Conservation (phyloP, 192 early-diverging fungal genomes). For the Mortierella claussenii region DNA sequence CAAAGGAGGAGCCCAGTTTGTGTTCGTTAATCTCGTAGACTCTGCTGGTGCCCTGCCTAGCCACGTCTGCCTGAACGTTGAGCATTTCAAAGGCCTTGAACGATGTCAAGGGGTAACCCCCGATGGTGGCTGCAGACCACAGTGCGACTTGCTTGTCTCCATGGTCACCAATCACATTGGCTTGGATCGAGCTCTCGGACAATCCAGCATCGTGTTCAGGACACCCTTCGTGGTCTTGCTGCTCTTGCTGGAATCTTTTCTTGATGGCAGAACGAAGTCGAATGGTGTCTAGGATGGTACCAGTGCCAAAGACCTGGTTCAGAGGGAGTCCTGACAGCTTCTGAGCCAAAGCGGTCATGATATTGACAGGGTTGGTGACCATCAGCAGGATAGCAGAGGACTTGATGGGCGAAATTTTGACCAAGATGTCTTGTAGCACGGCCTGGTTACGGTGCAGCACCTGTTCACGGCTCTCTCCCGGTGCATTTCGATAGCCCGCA, state of each 20-base stretch:
- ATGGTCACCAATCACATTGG: constrained; percentile 85
- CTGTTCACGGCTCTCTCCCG: constrained; percentile 71
- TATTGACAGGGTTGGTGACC: constrained; percentile 82
- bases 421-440: constrained; percentile 76
- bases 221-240: neutral
- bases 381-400: constrained; percentile 73
- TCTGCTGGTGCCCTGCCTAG: constrained; percentile 66
- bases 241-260: constrained; percentile 1
- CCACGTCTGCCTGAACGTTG: constrained; percentile 61
- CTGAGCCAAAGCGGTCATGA: constrained; percentile 83
- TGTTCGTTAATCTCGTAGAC: constrained; percentile 83
- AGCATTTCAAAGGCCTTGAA: constrained; percentile 68
- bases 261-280: constrained; percentile 57
- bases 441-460: constrained; percentile 72
- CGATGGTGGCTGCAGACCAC: constrained; percentile 78
- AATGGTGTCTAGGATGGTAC: constrained; percentile 82
- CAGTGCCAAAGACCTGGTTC: constrained; percentile 83
- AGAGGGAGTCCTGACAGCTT: constrained; percentile 78
- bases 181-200: constrained; percentile 74
- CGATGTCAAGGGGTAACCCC: constrained; percentile 67
- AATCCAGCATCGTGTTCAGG: constrained; percentile 44
- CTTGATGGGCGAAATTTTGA: constrained; percentile 76
- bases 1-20: constrained; percentile 84
- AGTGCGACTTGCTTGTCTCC: constrained; percentile 85
- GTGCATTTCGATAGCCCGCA: constrained; percentile 82